A percentile compares a stretch with the other conserved stretches of the same genome.
Evolutionary conservation across 2,329 filamentous ascomycete genomes (phyloP).

Genomic region (Mycocentrospora acerina): DNA sequence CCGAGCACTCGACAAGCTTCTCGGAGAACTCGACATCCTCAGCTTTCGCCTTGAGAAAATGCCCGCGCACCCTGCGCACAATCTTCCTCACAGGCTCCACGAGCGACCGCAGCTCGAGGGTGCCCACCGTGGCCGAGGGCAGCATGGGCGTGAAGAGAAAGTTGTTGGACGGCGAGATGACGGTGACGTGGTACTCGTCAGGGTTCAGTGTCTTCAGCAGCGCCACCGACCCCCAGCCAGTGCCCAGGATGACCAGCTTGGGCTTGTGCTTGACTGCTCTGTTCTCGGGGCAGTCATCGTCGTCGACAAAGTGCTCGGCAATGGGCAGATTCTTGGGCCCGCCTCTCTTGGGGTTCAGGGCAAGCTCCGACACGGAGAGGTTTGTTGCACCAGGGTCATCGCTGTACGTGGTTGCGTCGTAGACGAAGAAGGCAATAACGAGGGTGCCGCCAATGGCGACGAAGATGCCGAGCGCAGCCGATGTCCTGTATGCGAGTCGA

Average conservation of each 20-base stretch:
- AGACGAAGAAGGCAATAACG: slow-evolving; percentile 84
- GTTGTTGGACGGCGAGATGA: slow-evolving; percentile 93
- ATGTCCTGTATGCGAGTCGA: slow-evolving; percentile 66
- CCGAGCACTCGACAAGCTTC: slow-evolving; percentile 85
- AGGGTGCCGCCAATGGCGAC: slow-evolving; percentile 68
- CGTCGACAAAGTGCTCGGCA: slow-evolving; percentile 82
- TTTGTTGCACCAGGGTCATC: slow-evolving; percentile 68
- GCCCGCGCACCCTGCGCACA: slow-evolving; percentile 73
- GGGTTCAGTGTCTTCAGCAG: slow-evolving; percentile 86
- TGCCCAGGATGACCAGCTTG: slow-evolving; percentile 85
- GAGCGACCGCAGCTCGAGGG: slow-evolving; percentile 83
- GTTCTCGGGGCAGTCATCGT: slow-evolving; percentile 75
- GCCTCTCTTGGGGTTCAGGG: slow-evolving; percentile 76
- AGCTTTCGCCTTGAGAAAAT: slow-evolving; percentile 85
- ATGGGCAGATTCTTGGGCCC: slow-evolving; percentile 96
- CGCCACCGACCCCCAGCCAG: slow-evolving; percentile 93
- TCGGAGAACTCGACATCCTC: slow-evolving; percentile 89
- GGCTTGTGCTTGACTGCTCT: slow-evolving; percentile 80
- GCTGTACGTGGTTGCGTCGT: slow-evolving; percentile 89
- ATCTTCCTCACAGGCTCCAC: slow-evolving; percentile 92
- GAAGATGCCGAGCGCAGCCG: slow-evolving; percentile 74
- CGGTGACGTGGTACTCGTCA: slow-evolving; percentile 92
- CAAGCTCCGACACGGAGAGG: slow-evolving; percentile 79
- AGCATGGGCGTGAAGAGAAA: slow-evolving; percentile 99
- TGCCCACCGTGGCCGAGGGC: slow-evolving; percentile 94